Conservation (phyloP, 2,329 filamentous ascomycete genomes). For the Talaromyces pinophilus region DNA sequence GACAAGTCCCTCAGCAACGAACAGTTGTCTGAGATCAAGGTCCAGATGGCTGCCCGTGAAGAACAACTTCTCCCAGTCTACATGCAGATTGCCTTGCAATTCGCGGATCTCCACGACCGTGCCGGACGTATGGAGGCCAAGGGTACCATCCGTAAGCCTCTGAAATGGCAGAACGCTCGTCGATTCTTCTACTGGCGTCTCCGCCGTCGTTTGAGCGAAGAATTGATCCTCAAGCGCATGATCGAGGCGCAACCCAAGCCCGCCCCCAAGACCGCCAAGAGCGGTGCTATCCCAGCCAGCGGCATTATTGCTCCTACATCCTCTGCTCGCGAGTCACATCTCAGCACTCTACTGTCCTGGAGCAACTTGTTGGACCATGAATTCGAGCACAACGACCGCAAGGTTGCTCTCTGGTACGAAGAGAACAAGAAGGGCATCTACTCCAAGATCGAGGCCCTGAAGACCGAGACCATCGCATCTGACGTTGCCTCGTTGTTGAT, state of each 20-base stretch:
- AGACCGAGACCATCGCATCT: constrained; percentile 69
- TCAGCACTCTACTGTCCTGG: constrained; percentile 80
- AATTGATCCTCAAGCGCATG: constrained; percentile 94
- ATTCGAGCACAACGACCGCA: constrained; percentile 76
- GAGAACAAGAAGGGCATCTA: constrained; percentile 82
- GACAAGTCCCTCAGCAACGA: constrained; percentile 70
- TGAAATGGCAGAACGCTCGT: constrained; percentile 85
- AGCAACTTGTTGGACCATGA: constrained; percentile 66
- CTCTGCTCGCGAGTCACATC: constrained; percentile 63
- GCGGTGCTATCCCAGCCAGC: constrained; percentile 47
- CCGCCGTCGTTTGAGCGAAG: constrained; percentile 92
- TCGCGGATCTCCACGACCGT: constrained; percentile 95
- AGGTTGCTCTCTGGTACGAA: constrained; percentile 94
- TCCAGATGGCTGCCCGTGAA: constrained; percentile 81
- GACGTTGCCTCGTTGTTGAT: constrained; percentile 70
- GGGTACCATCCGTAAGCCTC: constrained; percentile 79
- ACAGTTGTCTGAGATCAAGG: constrained; percentile 75
- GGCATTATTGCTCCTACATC: constrained; percentile 34
- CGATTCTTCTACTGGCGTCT: constrained; percentile 99
- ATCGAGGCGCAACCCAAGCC: constrained; percentile 46
- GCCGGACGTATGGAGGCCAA: constrained; percentile 98
- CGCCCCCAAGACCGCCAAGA: constrained; percentile 36
- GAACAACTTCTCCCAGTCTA: constrained; percentile 90
- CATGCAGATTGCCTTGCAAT: constrained; percentile 91
- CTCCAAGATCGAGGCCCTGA: constrained; percentile 81